Percentiles rank a stretch among this genome's conserved stretches.
Evolutionary conservation across 345 rosid species (phyloP).

Genomic region (Angophora floribunda): DNA sequence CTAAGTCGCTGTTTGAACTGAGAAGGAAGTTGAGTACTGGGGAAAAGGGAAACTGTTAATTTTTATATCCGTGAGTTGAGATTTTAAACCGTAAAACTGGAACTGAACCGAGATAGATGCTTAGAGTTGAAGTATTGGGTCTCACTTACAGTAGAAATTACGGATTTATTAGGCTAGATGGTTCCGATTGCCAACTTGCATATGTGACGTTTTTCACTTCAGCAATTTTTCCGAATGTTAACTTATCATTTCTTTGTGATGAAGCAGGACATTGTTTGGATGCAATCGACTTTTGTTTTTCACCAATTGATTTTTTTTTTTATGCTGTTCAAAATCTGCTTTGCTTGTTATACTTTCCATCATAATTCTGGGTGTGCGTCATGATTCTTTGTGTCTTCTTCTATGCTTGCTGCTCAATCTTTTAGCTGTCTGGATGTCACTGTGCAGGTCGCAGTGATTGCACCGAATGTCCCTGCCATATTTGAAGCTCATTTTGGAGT

Average conservation of each 20-base stretch:
- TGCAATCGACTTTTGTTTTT: background rate
- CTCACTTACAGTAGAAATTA: background rate
- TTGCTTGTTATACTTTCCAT: background rate
- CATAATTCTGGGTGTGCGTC: fast-evolving
- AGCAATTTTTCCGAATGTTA: background rate
- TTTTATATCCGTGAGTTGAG: background rate
- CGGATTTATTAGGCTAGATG: background rate
- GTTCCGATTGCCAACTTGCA: background rate
- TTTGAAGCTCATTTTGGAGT: slow-evolving; percentile 92
- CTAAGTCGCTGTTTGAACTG: background rate
- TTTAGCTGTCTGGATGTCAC: background rate
- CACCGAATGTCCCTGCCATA: slow-evolving; percentile 84
- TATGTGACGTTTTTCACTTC: background rate
- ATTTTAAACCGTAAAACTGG: background rate
- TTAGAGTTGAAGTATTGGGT: background rate
- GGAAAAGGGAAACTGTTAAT: background rate
- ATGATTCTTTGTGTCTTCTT: background rate
- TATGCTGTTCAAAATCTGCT: background rate
- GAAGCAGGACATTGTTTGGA: background rate
- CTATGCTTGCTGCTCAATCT: background rate
- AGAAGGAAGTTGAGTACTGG: background rate
- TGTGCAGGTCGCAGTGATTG: slow-evolving; percentile 69
- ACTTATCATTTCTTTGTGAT: background rate
- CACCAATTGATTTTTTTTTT: background rate
- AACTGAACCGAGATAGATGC: background rate